Evolutionary conservation across 2,329 filamentous ascomycete species (phyloP).

Genomic region (Fusarium euwallaceae): DNA sequence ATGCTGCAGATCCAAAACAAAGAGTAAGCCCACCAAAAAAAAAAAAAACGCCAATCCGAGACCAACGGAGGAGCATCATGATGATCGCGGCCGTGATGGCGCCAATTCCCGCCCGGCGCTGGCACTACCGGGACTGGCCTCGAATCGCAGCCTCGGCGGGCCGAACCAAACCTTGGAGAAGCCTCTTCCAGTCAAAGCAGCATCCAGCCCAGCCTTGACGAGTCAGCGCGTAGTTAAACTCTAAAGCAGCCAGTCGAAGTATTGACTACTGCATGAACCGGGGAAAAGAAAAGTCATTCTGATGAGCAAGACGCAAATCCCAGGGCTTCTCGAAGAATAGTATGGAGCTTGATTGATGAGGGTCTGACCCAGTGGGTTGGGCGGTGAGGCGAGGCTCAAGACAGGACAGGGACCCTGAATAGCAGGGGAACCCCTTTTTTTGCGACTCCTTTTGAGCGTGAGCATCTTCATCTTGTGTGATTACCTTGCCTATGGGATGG

Average conservation of each 20-base stretch:
- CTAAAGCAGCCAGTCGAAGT: constrained; percentile 9
- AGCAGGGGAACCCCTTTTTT: constrained; percentile 37
- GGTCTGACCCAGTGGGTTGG: constrained; percentile 34
- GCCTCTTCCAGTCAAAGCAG: constrained; percentile 12
- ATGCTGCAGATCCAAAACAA: constrained; percentile 7
- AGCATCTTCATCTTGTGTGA: constrained; percentile 38
- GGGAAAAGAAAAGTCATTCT: constrained; percentile 10
- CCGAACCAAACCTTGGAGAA: constrained; percentile 16
- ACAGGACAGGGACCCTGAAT: constrained; percentile 18
- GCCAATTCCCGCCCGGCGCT: constrained; percentile 29
- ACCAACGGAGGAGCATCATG: constrained; percentile 12
- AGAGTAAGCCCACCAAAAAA: background rate
- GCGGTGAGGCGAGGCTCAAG: constrained; percentile 33
- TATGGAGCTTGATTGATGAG: constrained; percentile 17
- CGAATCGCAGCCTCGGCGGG: constrained; percentile 20
- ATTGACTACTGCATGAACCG: constrained; percentile 5
- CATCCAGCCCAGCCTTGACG: constrained; percentile 17
- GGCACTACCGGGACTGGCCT: constrained; percentile 14
- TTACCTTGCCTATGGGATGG: constrained; percentile 23
- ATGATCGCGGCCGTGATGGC: constrained; percentile 36
- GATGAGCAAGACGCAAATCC: background rate
- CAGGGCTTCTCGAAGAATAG: constrained; percentile 12
- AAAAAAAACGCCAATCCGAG: constrained; percentile 18
- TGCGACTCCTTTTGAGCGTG: constrained; percentile 20
- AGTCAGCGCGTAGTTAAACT: constrained; percentile 32